Conservation (phyloP, 169 alveolate species). For the Plasmodium adleri region DNA sequence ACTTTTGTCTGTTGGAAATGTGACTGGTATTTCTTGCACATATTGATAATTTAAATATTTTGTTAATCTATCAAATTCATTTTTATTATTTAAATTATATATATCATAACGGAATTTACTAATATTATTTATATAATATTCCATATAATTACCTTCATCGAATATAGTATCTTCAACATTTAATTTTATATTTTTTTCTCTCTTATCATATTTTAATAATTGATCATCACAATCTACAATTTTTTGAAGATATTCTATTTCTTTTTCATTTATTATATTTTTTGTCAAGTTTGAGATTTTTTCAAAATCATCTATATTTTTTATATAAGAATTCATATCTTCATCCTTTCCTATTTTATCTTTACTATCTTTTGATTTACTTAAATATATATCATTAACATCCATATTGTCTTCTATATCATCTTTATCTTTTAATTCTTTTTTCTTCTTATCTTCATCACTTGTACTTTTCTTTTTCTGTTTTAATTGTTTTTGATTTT, state of each 20-base stretch:
- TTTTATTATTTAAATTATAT: slow-evolving; percentile 49
- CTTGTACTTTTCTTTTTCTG: slow-evolving; percentile 1
- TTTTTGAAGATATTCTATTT: slow-evolving; percentile 49
- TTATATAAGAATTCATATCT: slow-evolving; percentile 7
- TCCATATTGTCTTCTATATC: not conserved
- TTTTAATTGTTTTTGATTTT: not conserved
- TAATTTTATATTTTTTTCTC: slow-evolving; percentile 45
- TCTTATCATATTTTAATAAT: slow-evolving; percentile 57
- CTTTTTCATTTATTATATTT: slow-evolving; percentile 61
- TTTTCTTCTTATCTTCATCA: not conserved
- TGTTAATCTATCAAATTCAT: slow-evolving; percentile 61
- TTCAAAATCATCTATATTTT: slow-evolving; percentile 58
- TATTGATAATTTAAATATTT: slow-evolving; percentile 60
- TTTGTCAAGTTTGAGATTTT: slow-evolving; percentile 29
- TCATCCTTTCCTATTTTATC: not conserved
- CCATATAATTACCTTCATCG: slow-evolving; percentile 70
- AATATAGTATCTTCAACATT: slow-evolving; percentile 67
- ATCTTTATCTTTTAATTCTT: not conserved
- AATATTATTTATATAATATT: slow-evolving; percentile 54
- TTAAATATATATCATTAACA: no score
- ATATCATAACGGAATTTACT: slow-evolving; percentile 71
- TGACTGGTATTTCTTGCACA: slow-evolving; percentile 30
- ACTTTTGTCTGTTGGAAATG: slow-evolving; percentile 25
- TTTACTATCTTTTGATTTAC: not conserved
- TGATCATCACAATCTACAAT: slow-evolving; percentile 51